Percentiles rank a stretch among this genome's conserved stretches.
These are phyloP conservation scores for Lasiosphaeriaceae sp. DNA, from an alignment of 495 filamentous ascomycete genomes.

Conservation along the genomic window DNA sequence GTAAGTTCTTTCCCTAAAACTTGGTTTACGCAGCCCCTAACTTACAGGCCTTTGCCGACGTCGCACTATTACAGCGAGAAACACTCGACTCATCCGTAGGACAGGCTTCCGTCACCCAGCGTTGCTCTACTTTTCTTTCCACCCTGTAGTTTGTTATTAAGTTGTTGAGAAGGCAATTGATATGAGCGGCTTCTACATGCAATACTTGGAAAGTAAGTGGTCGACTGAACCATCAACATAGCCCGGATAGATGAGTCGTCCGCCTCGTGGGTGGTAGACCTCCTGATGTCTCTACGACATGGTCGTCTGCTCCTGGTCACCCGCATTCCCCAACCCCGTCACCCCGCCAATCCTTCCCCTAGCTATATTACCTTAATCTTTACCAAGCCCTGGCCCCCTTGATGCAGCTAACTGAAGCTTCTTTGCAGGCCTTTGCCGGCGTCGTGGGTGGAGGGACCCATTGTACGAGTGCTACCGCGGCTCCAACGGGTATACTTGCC, in stretches of 20 bases:
- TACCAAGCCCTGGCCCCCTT: too few relatives aligned
- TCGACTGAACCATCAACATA: conserved; percentile 21
- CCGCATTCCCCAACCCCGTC: too few relatives aligned
- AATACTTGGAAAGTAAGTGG: conserved; percentile 60
- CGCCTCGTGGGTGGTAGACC: conserved; percentile 19
- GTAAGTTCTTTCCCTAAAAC: too few relatives aligned
- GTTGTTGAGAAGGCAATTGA: conserved; percentile 21
- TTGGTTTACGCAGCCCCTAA: too few relatives aligned
- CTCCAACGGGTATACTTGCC: conserved; percentile 76
- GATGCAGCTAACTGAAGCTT: conserved; percentile 38
- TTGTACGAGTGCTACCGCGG: conserved; percentile 77
- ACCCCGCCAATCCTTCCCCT: too few relatives aligned
- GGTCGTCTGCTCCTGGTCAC: conserved; percentile 4
- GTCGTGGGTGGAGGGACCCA: conserved; percentile 92
- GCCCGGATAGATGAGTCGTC: conserved; percentile 20
- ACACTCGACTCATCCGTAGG: too few relatives aligned
- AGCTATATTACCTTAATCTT: too few relatives aligned
- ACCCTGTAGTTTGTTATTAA: background rate
- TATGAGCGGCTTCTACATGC: conserved; percentile 60
- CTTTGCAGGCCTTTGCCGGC: conserved; percentile 84
- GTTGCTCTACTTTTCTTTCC: conserved; percentile 15
- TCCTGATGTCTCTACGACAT: conserved; percentile 25
- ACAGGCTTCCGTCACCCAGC: too few relatives aligned
- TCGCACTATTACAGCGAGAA: too few relatives aligned
- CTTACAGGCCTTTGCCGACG: too few relatives aligned